Percentiles rank a stretch among this genome's conserved stretches.
phyloP scores from a whole-genome alignment of 257 asterid genomes.

The Jasminum sambac region DNA sequence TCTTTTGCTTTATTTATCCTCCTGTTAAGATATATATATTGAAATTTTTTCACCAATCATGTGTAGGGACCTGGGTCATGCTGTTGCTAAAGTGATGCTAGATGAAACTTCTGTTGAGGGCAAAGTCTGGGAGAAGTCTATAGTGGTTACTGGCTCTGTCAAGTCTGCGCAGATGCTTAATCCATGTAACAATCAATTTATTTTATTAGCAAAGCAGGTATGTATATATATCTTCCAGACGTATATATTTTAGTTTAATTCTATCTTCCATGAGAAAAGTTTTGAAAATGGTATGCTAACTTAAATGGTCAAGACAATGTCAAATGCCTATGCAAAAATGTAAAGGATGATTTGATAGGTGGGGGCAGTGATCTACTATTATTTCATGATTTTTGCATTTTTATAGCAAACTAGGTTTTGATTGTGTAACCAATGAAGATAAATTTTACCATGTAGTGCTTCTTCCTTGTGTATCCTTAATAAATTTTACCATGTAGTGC shows the following conservation, averaged over 20 bases:
- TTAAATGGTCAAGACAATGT: neutral
- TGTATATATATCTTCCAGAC: conserved; percentile 25
- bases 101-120: conserved; percentile 52
- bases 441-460: neutral
- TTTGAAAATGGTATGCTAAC: conserved; percentile 1
- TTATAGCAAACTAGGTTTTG: neutral
- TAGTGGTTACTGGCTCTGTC: conserved; percentile 48
- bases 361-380: neutral
- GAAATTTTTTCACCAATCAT: neutral
- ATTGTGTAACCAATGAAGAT: conserved; percentile 15
- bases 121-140: conserved; percentile 73
- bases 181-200: conserved; percentile 57
- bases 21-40: neutral
- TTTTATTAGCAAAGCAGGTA: conserved; percentile 63
- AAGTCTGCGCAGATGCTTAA: conserved; percentile 61
- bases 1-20: neutral
- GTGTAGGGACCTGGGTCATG: conserved; percentile 62
- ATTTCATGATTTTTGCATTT: conserved; percentile 10
- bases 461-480: too few species aligned
- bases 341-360: conserved; percentile 16
- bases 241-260: conserved; percentile 19
- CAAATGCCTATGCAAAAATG: neutral
- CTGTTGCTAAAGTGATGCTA: conserved; percentile 63
- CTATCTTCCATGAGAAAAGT: conserved; percentile 10
- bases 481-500: too few species aligned